phyloP scores from a whole-genome alignment of 2,329 filamentous ascomycete species.

The Colletotrichum navitas region DNA sequence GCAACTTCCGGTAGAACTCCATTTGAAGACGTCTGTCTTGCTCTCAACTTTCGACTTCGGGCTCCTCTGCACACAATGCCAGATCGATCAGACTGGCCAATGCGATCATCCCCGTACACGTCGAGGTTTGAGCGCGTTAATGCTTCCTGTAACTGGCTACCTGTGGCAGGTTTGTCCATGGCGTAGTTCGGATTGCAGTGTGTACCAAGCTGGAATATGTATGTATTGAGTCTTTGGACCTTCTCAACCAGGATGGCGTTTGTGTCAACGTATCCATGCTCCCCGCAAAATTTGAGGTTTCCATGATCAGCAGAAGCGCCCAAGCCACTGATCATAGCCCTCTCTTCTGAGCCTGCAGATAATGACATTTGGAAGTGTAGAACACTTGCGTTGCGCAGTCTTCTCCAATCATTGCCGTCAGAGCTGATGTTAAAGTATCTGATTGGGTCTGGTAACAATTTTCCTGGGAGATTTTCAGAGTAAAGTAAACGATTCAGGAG shows the following conservation, averaged over 20 bases:
- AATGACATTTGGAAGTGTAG: neutral
- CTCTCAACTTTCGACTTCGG: slow-evolving; percentile 12
- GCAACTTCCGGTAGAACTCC: neutral
- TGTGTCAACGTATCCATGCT: neutral
- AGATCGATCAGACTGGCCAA: neutral
- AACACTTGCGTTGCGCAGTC: neutral
- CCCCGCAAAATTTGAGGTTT: neutral
- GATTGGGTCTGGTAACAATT: no score
- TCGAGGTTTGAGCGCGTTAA: slow-evolving; percentile 5
- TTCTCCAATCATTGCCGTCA: slow-evolving; percentile 2
- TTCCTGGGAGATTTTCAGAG: neutral
- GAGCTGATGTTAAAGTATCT: accelerated
- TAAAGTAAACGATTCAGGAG: accelerated
- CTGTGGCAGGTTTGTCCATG: neutral
- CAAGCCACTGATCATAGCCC: neutral
- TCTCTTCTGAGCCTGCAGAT: accelerated
- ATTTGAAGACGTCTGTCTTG: neutral
- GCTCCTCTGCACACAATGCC: slow-evolving; percentile 5
- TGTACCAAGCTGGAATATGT: neutral
- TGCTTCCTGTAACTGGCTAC: slow-evolving; percentile 1
- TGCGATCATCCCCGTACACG: slow-evolving; percentile 8
- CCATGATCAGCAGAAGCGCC: neutral
- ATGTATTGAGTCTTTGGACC: neutral
- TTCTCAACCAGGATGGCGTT: neutral
- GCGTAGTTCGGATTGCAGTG: neutral